A percentile compares a stretch with the other conserved stretches of the same genome.
phyloP scores from a whole-genome alignment of 257 asterid genomes.

The Cynanchum wilfordii region DNA sequence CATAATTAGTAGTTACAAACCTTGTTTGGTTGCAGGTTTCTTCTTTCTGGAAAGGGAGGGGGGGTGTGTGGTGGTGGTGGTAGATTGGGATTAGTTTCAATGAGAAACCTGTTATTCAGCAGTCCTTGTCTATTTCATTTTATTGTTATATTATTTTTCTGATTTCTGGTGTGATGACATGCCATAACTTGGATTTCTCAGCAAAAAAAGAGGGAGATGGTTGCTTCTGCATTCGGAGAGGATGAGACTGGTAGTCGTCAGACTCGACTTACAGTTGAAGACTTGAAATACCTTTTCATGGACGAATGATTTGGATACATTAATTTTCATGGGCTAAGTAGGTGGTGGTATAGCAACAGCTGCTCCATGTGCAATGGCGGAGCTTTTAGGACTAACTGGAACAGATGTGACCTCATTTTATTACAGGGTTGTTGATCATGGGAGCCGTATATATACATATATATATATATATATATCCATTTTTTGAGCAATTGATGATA shows the following conservation, averaged over 20 bases:
- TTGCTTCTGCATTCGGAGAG: constrained; percentile 93
- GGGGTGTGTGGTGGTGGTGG: too few relatives aligned
- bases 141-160: too few relatives aligned
- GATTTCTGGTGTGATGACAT: constrained; percentile 8
- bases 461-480: not conserved
- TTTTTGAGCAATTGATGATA: constrained; percentile 10
- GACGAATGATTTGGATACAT: constrained; percentile 12
- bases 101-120: not conserved
- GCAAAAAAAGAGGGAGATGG: constrained; percentile 96
- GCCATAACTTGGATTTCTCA: constrained; percentile 23
- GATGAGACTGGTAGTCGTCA: constrained; percentile 67
- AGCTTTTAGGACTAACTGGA: constrained; percentile 10
- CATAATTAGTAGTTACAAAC: not conserved
- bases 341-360: not conserved
- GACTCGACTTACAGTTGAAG: constrained; percentile 83
- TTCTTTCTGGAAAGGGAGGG: too few relatives aligned
- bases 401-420: constrained; percentile 7
- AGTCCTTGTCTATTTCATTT: not conserved
- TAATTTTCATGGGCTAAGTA: not conserved
- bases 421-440: constrained; percentile 15
- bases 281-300: constrained; percentile 64
- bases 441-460: not conserved
- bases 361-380: not conserved
- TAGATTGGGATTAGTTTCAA: not conserved
- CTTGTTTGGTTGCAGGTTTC: not conserved